Evolutionary conservation across 1,284 basidiomycete species (phyloP).

Genomic region (Papiliotrema terrestris): DNA sequence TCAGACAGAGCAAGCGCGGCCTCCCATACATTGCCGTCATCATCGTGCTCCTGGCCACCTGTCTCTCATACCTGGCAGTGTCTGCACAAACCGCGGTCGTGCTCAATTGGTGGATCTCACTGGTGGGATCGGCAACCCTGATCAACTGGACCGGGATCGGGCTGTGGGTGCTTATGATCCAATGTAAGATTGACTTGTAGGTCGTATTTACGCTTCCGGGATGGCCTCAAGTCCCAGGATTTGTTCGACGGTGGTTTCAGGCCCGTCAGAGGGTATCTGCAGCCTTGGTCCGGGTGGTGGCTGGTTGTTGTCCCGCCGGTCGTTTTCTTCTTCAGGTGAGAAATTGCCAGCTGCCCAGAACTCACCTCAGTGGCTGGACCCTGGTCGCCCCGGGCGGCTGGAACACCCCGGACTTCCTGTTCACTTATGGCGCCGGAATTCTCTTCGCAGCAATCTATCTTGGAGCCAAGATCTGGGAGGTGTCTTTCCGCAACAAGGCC

Average conservation of each 20-base stretch:
- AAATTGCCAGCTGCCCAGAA: slow-evolving; percentile 4
- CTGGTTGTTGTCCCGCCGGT: slow-evolving; percentile 15
- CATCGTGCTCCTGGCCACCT: slow-evolving; percentile 32
- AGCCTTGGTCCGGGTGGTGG: slow-evolving; percentile 24
- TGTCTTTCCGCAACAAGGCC: slow-evolving; percentile 18
- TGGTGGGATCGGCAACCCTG: not conserved
- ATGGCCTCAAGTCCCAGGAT: slow-evolving; percentile 26
- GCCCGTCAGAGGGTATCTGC: slow-evolving; percentile 11
- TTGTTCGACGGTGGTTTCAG: slow-evolving; percentile 13
- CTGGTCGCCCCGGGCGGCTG: slow-evolving; percentile 18
- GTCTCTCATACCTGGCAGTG: slow-evolving; percentile 42
- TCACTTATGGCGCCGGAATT: slow-evolving; percentile 28
- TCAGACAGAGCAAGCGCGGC: slow-evolving; percentile 23
- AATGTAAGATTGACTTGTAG: no score
- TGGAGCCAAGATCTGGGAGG: slow-evolving; percentile 21
- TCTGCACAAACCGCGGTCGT: slow-evolving; percentile 21
- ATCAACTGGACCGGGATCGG: not conserved
- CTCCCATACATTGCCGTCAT: slow-evolving; percentile 27
- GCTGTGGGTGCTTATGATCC: slow-evolving; percentile 14
- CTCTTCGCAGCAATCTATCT: slow-evolving; percentile 27
- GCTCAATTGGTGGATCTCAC: slow-evolving; percentile 18
- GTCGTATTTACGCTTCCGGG: slow-evolving; percentile 29
- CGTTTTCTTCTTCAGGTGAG: slow-evolving; percentile 17
- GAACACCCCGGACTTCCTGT: slow-evolving; percentile 15
- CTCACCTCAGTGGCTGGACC: slow-evolving; percentile 13